Evolutionary conservation across 2,329 filamentous ascomycete genomes (phyloP).

Genomic region (Hymenoscyphus fructigenus): DNA sequence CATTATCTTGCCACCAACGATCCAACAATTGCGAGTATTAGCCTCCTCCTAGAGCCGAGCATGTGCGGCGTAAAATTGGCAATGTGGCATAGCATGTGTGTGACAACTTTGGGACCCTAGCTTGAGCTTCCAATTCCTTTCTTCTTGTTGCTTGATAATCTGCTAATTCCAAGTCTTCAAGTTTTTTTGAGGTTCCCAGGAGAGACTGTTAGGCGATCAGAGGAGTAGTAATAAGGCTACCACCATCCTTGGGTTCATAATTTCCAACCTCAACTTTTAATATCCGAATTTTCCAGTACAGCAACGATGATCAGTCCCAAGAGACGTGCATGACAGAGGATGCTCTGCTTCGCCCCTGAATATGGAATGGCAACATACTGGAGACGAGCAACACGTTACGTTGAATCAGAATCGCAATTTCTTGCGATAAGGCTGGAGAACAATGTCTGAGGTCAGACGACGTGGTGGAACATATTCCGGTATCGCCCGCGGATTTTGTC

Average conservation of each 20-base stretch:
- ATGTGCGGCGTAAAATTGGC: background rate
- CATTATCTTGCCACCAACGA: background rate
- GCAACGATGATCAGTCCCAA: background rate
- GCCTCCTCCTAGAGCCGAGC: background rate
- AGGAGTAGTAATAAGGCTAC: background rate
- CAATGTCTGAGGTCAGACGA: background rate
- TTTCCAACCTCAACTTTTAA: background rate
- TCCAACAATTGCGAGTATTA: background rate
- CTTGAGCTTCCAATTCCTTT: background rate
- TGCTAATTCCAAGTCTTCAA: background rate
- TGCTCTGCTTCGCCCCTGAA: background rate
- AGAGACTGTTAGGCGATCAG: background rate
- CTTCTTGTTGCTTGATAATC: background rate
- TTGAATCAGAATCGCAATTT: background rate
- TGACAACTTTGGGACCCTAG: background rate
- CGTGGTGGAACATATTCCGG: background rate
- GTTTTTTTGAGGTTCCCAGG: background rate
- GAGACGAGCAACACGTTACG: background rate
- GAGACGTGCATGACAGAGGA: background rate
- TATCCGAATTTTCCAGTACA: background rate
- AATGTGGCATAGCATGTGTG: background rate
- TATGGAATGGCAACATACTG: background rate
- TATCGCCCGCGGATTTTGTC: background rate
- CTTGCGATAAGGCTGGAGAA: background rate
- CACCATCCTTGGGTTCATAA: background rate